Evolutionary conservation across 306 rosid species (phyloP).

Genomic region (Malus orientalis): DNA sequence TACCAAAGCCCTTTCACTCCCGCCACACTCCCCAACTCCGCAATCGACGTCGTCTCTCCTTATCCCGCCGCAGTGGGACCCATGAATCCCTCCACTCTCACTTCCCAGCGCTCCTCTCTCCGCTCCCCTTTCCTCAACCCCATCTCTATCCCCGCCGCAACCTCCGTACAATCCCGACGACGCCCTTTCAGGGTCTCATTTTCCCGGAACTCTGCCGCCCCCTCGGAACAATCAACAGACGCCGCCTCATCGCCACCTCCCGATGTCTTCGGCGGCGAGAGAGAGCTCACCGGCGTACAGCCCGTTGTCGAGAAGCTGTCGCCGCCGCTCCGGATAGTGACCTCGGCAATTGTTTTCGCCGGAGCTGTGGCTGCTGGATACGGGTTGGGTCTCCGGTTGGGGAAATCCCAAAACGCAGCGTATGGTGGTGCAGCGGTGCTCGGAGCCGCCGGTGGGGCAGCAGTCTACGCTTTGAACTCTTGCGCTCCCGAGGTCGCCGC

Average conservation of each 20-base stretch:
- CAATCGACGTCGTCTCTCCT: constrained; percentile 32
- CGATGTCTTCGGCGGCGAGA: constrained; percentile 31
- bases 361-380: constrained; percentile 84
- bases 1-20: neutral
- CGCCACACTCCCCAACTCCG: neutral
- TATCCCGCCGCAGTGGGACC: constrained; percentile 6
- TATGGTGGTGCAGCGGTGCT: constrained; percentile 79
- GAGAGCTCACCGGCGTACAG: constrained; percentile 75
- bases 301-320: constrained; percentile 55
- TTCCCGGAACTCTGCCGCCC: constrained; percentile 42
- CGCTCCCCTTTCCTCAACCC: constrained; percentile 40
- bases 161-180: constrained; percentile 23
- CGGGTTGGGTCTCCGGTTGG: constrained; percentile 63
- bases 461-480: constrained; percentile 60
- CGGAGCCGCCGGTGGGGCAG: constrained; percentile 73
- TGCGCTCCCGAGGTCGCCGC: constrained; percentile 85
- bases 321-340: constrained; percentile 61
- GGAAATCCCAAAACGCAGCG: constrained; percentile 50
- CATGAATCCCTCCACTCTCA: constrained; percentile 66
- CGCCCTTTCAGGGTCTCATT: constrained; percentile 64
- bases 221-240: constrained; percentile 14
- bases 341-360: constrained; percentile 65
- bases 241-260: constrained; percentile 23
- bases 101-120: constrained; percentile 24
- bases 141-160: constrained; percentile 24